These are phyloP conservation scores for Blastocystis sp. DNA, from an alignment of 352 stramenopile genomes.

Conservation along the genomic window DNA sequence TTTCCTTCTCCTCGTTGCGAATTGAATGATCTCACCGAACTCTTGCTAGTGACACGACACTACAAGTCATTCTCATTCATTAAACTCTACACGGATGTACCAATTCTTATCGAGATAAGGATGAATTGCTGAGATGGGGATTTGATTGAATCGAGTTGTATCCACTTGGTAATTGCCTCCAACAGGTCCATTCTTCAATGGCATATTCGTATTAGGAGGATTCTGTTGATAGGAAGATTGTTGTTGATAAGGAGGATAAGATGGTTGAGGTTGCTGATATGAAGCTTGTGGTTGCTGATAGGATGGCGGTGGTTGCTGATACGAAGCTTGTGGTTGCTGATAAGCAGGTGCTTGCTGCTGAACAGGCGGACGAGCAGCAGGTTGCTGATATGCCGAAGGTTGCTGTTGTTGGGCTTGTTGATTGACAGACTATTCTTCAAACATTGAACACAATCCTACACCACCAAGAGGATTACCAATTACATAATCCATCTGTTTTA, in stretches of 20 bases:
- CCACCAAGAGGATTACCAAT: constrained; percentile 35
- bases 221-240: constrained; percentile 8
- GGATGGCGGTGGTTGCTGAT: not conserved
- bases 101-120: constrained; percentile 32
- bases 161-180: constrained; percentile 7
- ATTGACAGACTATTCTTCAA: not conserved
- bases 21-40: constrained; percentile 15
- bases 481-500: not conserved
- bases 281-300: constrained; percentile 14
- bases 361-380: not conserved
- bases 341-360: not conserved
- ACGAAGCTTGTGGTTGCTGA: not conserved
- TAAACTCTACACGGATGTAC: constrained; percentile 18
- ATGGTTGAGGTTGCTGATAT: not conserved
- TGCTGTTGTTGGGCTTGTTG: not conserved
- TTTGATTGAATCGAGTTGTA: constrained; percentile 12
- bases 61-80: not conserved
- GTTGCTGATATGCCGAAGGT: not conserved
- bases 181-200: not conserved
- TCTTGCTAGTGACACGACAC: constrained; percentile 46
- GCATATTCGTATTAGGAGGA: not conserved
- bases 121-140: constrained; percentile 43
- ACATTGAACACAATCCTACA: not conserved
- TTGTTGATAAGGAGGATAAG: not conserved
- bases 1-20: constrained; percentile 39